Base-by-base conservation (phyloP, 208 protist genomes). In the Lotmaria passim region DNA sequence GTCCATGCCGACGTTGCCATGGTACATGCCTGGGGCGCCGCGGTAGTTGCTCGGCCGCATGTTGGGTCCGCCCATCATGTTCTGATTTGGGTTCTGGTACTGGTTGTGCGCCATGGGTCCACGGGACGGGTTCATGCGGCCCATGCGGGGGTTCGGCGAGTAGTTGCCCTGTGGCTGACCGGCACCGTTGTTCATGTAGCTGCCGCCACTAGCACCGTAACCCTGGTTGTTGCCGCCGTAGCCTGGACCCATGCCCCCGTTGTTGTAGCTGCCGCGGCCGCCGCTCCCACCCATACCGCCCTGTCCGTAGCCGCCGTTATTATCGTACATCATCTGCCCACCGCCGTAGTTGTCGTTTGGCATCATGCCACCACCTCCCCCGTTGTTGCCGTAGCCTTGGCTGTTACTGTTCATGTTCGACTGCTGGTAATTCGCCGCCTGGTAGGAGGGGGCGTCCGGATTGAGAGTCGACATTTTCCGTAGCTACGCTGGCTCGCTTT, bases 391-490 rank as follows among this genome's bases (percentile, higher is more conserved):
- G 60, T 64, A 69, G 39, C 56, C 63, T 19, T 46, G 36, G 23
- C 69, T 79, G 73, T 39, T 73, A 36, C 26, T 24, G 61, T 48
- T 38, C 43, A 43, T 48, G 60, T 38, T 41, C 3, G 23, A 47
- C 36, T 47, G 39, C 60, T 70, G 59, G 33, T 53, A 68, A 28
- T 59, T 63, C 0, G 46, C 57, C 24, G 46, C 63, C 7, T 41
- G 30, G 38, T 71, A 77, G 19, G 71, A 70, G 14, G 62, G 71
- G 26, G 71, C 71, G 56, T 69, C 70, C 8, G 71, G 71, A 39
- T 77, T 77, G 36, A 77, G 71, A 46, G 65, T 57, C 0, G 71
- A 77, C 71, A 77, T 77, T 43, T 21, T 57, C 15, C 33, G 33
- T 26, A 10, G 21, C 5, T n/a, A n/a, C n/a, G n/a, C n/a, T n/a